Conservation (phyloP, 148 eudicot species). For the Camellia sinensis region DNA sequence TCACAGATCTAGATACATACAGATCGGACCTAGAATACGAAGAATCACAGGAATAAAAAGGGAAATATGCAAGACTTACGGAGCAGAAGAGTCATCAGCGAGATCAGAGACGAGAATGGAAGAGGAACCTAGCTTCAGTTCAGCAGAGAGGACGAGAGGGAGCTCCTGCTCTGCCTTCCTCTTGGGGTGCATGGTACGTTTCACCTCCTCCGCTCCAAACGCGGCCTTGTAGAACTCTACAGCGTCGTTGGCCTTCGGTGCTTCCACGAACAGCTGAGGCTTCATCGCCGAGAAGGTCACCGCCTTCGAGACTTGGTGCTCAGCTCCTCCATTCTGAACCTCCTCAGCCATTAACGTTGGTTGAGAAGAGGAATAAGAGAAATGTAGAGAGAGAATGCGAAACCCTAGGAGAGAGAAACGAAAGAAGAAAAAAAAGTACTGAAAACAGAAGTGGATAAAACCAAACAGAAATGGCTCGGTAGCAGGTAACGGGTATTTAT, state of each 20-base stretch:
- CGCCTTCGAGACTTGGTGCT: constrained; percentile 21
- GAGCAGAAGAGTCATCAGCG: constrained; percentile 43
- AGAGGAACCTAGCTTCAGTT: constrained; percentile 60
- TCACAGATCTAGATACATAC: not conserved
- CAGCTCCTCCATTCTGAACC: constrained; percentile 37
- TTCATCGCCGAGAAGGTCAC: constrained; percentile 52
- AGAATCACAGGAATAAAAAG: not conserved
- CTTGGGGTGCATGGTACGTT: constrained; percentile 58
- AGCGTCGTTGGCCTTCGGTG: constrained; percentile 67
- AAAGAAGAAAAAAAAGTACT: not conserved
- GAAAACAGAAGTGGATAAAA: not conserved
- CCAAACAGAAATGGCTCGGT: not conserved
- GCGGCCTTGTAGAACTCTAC: constrained; percentile 84
- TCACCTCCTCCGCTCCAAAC: constrained; percentile 77
- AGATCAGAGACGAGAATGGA: constrained; percentile 57
- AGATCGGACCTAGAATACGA: not conserved
- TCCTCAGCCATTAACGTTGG: constrained; percentile 40
- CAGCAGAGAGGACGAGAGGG: constrained; percentile 70
- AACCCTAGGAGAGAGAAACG: constrained; percentile 13
- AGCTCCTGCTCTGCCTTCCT: constrained; percentile 87
- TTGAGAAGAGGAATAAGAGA: constrained; percentile 22
- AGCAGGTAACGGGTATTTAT: constrained; percentile 28
- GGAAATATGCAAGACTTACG: constrained; percentile 29
- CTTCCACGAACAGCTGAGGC: constrained; percentile 59
- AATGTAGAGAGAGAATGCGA: constrained; percentile 5